Percentiles rank a stretch among this genome's conserved stretches.
Conservation (phyloP, 495 filamentous ascomycete genomes). For the Xylaria telfairii region DNA sequence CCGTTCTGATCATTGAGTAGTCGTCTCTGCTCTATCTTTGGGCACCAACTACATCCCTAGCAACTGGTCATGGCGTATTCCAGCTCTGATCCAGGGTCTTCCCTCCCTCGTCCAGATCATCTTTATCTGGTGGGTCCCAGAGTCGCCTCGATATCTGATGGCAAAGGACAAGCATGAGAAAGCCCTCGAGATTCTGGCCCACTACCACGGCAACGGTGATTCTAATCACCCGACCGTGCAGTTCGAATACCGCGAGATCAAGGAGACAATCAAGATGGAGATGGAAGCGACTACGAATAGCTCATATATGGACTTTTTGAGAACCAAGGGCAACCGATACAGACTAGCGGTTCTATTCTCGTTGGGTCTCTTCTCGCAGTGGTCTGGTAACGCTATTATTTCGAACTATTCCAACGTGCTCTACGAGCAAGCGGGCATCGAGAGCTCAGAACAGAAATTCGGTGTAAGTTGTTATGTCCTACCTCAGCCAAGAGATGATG, state of each 20-base stretch:
- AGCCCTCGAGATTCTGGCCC: conserved; percentile 63
- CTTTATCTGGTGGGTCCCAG: conserved; percentile 64
- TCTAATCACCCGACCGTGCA: conserved; percentile 61
- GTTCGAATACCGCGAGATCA: conserved; percentile 66
- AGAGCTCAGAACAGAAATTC: conserved; percentile 55
- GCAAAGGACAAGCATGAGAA: conserved; percentile 68
- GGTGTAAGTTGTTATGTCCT: conserved; percentile 37
- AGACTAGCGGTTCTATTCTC: conserved; percentile 63
- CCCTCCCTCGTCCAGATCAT: conserved; percentile 57
- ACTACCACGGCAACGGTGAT: conserved; percentile 65
- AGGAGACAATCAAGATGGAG: conserved; percentile 62
- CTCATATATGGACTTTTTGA: conserved; percentile 65
- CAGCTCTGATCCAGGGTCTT: conserved; percentile 57
- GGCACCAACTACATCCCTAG: conserved; percentile 55
- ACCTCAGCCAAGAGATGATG: conserved; percentile 17
- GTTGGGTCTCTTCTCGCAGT: conserved; percentile 71
- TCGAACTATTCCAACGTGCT: conserved; percentile 67
- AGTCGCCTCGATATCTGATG: conserved; percentile 69
- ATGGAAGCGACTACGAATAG: conserved; percentile 49
- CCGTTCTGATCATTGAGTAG: conserved; percentile 24
- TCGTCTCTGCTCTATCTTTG: conserved; percentile 59
- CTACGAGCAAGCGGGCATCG: conserved; percentile 64
- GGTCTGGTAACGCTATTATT: conserved; percentile 71
- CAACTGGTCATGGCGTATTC: conserved; percentile 61
- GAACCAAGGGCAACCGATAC: conserved; percentile 72